A percentile compares a stretch with the other conserved stretches of the same genome.
These are phyloP conservation scores for Trichoderma hamatum DNA, from an alignment of 2,329 filamentous ascomycete genomes.

Conservation along the genomic window DNA sequence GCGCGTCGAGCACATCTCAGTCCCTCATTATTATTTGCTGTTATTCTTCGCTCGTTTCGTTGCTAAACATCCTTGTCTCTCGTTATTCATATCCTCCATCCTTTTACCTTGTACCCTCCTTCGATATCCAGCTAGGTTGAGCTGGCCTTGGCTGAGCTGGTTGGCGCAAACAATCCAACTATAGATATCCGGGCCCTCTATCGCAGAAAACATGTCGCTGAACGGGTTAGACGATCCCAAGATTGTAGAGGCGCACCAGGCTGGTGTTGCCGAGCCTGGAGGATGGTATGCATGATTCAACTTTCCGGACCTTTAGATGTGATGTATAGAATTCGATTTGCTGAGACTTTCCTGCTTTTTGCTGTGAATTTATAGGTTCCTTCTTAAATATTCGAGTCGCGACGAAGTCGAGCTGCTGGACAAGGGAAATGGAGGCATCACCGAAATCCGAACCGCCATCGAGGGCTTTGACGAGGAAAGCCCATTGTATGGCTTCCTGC, in stretches of 20 bases:
- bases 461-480: constrained; percentile 79
- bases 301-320: background rate
- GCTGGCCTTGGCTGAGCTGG: constrained; percentile 21
- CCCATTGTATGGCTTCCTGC: constrained; percentile 88
- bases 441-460: constrained; percentile 79
- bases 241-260: constrained; percentile 83
- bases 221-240: constrained; percentile 86
- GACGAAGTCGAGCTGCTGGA: constrained; percentile 83
- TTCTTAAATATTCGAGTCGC: constrained; percentile 86
- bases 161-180: constrained; percentile 4
- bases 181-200: background rate
- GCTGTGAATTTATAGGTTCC: constrained; percentile 66
- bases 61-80: background rate
- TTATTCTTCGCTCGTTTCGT: background rate
- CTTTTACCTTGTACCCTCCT: background rate
- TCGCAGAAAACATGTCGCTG: constrained; percentile 73
- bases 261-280: constrained; percentile 78
- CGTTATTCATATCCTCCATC: constrained; percentile 13
- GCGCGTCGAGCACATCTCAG: constrained; percentile 18
- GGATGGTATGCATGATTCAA: constrained; percentile 73
- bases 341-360: constrained; percentile 31
- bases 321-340: constrained; percentile 3
- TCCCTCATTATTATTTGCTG: constrained; percentile 13
- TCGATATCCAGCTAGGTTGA: constrained; percentile 10
- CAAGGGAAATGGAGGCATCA: constrained; percentile 78